Percentiles rank a stretch among this genome's conserved stretches.
phyloP scores from a whole-genome alignment of 1,284 basidiomycete species.

The Papiliotrema laurentii region DNA sequence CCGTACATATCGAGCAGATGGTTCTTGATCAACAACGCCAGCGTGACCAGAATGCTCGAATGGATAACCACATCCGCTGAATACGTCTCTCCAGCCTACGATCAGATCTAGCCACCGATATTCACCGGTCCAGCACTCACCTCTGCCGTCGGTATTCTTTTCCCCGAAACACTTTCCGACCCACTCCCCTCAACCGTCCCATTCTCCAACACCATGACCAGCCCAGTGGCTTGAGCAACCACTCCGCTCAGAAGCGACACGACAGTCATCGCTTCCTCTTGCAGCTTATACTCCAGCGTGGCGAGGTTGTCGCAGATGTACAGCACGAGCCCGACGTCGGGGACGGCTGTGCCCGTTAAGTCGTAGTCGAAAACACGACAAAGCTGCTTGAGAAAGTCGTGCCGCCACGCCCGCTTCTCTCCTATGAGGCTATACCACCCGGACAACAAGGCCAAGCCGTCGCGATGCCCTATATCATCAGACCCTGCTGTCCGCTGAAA shows the following conservation, averaged over 20 bases:
- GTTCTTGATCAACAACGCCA: constrained; percentile 77
- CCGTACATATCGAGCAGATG: constrained; percentile 75
- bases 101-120: no score
- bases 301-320: constrained; percentile 95
- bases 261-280: constrained; percentile 85
- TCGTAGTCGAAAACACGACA: constrained; percentile 74
- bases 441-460: constrained; percentile 62
- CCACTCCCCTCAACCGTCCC: constrained; percentile 38
- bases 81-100: constrained; percentile 18
- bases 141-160: background rate
- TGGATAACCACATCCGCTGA: constrained; percentile 34
- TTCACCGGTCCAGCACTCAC: background rate
- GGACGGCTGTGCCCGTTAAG: constrained; percentile 33
- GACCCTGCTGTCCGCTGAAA: no score
- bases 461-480: constrained; percentile 16
- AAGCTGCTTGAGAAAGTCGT: constrained; percentile 81
- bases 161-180: constrained; percentile 17
- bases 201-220: constrained; percentile 52
- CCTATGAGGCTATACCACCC: constrained; percentile 86
- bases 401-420: constrained; percentile 76
- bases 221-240: constrained; percentile 77
- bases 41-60: constrained; percentile 65
- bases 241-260: constrained; percentile 74
- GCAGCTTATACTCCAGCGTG: constrained; percentile 85
- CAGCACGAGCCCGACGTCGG: constrained; percentile 73